phyloP scores from a whole-genome alignment of 495 filamentous ascomycete genomes.

The Aspergillus steynii region DNA sequence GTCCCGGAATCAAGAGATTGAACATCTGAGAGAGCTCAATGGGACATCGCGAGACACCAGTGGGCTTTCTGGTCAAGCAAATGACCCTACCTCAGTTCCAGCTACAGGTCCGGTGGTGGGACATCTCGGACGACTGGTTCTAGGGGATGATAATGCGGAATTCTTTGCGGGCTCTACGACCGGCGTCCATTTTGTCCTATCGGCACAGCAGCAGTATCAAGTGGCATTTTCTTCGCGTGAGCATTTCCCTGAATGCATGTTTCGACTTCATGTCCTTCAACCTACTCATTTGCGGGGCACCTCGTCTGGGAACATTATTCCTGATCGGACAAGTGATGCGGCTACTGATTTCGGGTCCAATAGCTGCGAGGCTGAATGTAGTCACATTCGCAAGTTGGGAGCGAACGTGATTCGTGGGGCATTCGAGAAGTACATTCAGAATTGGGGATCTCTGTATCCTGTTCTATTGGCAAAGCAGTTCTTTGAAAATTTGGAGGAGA shows the following conservation, averaged over 20 bases:
- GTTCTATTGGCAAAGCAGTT: neutral
- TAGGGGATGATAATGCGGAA: neutral
- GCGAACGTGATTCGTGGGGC: neutral
- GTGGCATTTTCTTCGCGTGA: conserved; percentile 1
- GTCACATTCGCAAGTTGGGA: neutral
- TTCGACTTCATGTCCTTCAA: conserved; percentile 10
- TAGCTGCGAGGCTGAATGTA: neutral
- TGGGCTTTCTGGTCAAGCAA: neutral
- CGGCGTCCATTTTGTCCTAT: conserved; percentile 17
- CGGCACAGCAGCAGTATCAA: conserved; percentile 11
- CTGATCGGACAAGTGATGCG: neutral
- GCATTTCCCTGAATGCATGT: conserved; percentile 15
- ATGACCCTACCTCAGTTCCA: conserved; percentile 1
- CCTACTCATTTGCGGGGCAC: neutral
- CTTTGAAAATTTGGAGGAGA: neutral
- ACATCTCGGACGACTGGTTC: conserved; percentile 19
- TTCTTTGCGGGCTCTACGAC: conserved; percentile 20
- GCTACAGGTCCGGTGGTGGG: conserved; percentile 9
- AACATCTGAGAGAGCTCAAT: neutral
- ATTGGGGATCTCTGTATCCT: neutral
- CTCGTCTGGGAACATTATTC: neutral
- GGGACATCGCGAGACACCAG: neutral
- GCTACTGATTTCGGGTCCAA: neutral
- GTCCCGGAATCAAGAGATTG: neutral
- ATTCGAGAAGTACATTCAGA: neutral